Conservation (phyloP, 805 yeast genomes). For the Myxozyma vanderwaltii region DNA sequence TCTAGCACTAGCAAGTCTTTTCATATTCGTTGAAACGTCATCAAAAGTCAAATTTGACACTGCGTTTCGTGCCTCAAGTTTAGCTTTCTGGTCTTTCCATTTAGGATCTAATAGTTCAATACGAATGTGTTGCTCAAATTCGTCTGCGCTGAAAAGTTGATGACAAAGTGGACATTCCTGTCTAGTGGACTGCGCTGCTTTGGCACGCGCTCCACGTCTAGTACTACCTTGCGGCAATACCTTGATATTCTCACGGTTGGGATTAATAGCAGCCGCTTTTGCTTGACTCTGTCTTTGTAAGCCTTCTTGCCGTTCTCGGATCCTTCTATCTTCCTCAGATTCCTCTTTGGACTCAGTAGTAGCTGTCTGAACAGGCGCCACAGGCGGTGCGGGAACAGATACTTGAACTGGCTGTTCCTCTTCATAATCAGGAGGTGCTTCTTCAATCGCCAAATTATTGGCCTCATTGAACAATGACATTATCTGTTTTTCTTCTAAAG, state of each 20-base stretch:
- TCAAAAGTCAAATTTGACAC: constrained; percentile 43
- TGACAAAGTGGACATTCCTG: constrained; percentile 82
- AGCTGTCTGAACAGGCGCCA: not conserved
- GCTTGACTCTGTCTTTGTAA: constrained; percentile 23
- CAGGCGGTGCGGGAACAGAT: constrained; percentile 2
- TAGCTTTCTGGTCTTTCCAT: constrained; percentile 63
- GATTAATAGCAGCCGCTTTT: constrained; percentile 34
- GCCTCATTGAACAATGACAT: constrained; percentile 34
- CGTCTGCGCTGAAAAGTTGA: constrained; percentile 64
- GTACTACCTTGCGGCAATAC: constrained; percentile 73
- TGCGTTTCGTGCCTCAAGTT: constrained; percentile 40
- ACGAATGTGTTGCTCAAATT: constrained; percentile 67
- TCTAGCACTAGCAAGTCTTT: constrained; percentile 43
- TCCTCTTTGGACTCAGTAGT: not conserved
- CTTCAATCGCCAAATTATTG: constrained; percentile 42
- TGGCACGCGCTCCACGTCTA: constrained; percentile 48
- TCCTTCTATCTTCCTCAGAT: constrained; percentile 22
- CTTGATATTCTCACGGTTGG: constrained; percentile 42
- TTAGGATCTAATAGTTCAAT: constrained; percentile 74
- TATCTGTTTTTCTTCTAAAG: constrained; percentile 55
- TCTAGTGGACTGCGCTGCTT: constrained; percentile 1
- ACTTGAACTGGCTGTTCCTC: constrained; percentile 8
- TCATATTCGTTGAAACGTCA: constrained; percentile 45
- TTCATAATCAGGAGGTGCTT: constrained; percentile 45
- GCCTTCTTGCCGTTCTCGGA: constrained; percentile 24